Conservation (phyloP, 2,329 filamentous ascomycete species). For the Zymoseptoria pseudotritici region DNA sequence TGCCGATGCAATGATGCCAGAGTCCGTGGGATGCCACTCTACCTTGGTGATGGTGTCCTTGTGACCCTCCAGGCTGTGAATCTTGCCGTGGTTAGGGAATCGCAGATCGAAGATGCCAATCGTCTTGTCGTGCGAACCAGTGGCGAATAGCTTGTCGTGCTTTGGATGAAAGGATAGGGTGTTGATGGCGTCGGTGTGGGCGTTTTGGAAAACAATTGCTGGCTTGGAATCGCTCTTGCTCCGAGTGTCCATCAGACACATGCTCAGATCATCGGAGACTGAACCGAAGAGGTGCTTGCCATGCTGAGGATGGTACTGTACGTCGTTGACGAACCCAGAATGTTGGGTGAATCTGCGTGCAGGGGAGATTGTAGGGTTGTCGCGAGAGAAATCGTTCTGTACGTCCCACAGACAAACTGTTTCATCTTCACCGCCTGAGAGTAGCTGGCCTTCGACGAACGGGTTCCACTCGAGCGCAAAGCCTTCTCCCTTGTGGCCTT, state of each 20-base stretch:
- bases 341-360: slow-evolving; percentile 78
- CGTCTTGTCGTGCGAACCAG: slow-evolving; percentile 89
- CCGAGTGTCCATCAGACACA: slow-evolving; percentile 86
- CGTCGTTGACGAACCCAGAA: slow-evolving; percentile 86
- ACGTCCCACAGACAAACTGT: slow-evolving; percentile 93
- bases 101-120: slow-evolving; percentile 93
- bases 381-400: slow-evolving; percentile 59
- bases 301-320: slow-evolving; percentile 87
- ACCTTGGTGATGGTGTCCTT: slow-evolving; percentile 83
- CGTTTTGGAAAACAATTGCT: slow-evolving; percentile 59
- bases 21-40: slow-evolving; percentile 89
- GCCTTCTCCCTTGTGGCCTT: slow-evolving; percentile 80
- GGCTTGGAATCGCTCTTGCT: slow-evolving; percentile 46
- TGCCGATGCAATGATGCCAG: slow-evolving; percentile 79
- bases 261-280: slow-evolving; percentile 88
- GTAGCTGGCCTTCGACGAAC: slow-evolving; percentile 70
- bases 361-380: slow-evolving; percentile 63
- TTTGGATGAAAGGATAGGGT: slow-evolving; percentile 90
- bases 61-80: slow-evolving; percentile 86
- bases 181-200: slow-evolving; percentile 90
- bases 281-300: slow-evolving; percentile 73
- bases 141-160: slow-evolving; percentile 83
- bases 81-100: slow-evolving; percentile 59
- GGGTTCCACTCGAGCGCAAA: slow-evolving; percentile 93
- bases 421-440: slow-evolving; percentile 83